phyloP scores from a whole-genome alignment of 768 basidiomycete species.

The Amanita rimosa region DNA sequence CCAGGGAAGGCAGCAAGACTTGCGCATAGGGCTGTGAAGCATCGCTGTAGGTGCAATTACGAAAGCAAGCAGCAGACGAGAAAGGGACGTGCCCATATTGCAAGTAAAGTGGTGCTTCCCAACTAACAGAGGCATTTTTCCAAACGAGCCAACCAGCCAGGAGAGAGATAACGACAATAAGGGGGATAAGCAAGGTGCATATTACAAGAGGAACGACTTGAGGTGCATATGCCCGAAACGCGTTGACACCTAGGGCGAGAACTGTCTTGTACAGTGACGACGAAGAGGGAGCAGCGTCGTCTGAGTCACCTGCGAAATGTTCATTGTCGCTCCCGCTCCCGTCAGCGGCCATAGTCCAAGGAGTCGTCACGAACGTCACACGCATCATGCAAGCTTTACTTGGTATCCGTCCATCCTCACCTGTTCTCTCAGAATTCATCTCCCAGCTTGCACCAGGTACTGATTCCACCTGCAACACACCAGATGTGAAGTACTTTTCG shows the following conservation, averaged over 20 bases:
- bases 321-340: not conserved
- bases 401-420: conserved; percentile 39
- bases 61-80: not conserved
- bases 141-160: conserved; percentile 68
- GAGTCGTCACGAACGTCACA: conserved; percentile 1
- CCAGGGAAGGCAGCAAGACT: conserved; percentile 35
- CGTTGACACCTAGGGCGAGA: conserved; percentile 15
- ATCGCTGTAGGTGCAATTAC: conserved; percentile 33
- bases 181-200: conserved; percentile 49
- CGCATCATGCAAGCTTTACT: conserved; percentile 27
- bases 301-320: not conserved
- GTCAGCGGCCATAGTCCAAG: not conserved
- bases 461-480: conserved; percentile 16
- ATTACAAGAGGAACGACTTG: conserved; percentile 57
- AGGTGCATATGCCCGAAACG: conserved; percentile 43
- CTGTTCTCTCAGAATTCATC: conserved; percentile 31
- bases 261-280: conserved; percentile 11
- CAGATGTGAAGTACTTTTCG: conserved; percentile 69
- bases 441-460: conserved; percentile 19
- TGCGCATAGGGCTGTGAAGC: conserved; percentile 54
- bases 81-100: conserved; percentile 62
- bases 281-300: not conserved
- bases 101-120: conserved; percentile 58
- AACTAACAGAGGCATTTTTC: conserved; percentile 57
- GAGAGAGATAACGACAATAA: conserved; percentile 47